A percentile compares a stretch with the other conserved stretches of the same genome.
Conservation (phyloP, 768 basidiomycete species). For the Rhodotorula paludigena region DNA sequence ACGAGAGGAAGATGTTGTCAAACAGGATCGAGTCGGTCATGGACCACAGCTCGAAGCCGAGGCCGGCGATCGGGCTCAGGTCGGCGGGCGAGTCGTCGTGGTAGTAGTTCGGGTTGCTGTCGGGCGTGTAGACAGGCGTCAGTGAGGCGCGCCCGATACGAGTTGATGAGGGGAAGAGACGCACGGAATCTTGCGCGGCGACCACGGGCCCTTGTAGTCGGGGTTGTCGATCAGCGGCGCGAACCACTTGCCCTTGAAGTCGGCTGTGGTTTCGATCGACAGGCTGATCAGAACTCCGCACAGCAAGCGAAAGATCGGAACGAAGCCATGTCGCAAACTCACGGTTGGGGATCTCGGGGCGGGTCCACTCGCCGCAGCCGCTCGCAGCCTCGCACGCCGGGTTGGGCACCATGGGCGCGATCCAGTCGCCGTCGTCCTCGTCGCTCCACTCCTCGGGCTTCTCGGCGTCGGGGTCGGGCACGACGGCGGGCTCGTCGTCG, state of each 20-base stretch:
- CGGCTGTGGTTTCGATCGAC: slow-evolving; percentile 51
- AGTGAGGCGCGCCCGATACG: too few relatives aligned
- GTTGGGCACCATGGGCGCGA: slow-evolving; percentile 81
- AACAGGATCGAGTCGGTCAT: slow-evolving; percentile 91
- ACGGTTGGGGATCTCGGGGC: slow-evolving; percentile 42
- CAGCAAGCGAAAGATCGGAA: slow-evolving; percentile 44
- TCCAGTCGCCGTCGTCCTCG: slow-evolving; percentile 98
- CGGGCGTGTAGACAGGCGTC: background rate
- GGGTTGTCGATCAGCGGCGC: slow-evolving; percentile 93
- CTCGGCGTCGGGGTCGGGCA: slow-evolving; percentile 76
- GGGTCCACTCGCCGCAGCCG: slow-evolving; percentile 93
- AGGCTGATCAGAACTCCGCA: background rate
- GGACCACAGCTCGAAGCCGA: slow-evolving; percentile 89
- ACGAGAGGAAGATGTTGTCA: slow-evolving; percentile 88
- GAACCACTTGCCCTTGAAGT: slow-evolving; percentile 95
- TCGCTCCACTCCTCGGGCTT: slow-evolving; percentile 99
- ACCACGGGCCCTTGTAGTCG: slow-evolving; percentile 92
- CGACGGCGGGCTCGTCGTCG: slow-evolving; percentile 69
- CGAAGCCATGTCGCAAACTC: background rate
- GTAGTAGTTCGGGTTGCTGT: slow-evolving; percentile 59
- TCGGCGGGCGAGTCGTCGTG: slow-evolving; percentile 70
- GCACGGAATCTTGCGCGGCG: slow-evolving; percentile 68
- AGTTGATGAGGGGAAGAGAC: background rate
- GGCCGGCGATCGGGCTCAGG: slow-evolving; percentile 64
- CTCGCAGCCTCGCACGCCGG: slow-evolving; percentile 82